Conservation (phyloP, 495 filamentous ascomycete genomes). For the Articulospora tetracladia region DNA sequence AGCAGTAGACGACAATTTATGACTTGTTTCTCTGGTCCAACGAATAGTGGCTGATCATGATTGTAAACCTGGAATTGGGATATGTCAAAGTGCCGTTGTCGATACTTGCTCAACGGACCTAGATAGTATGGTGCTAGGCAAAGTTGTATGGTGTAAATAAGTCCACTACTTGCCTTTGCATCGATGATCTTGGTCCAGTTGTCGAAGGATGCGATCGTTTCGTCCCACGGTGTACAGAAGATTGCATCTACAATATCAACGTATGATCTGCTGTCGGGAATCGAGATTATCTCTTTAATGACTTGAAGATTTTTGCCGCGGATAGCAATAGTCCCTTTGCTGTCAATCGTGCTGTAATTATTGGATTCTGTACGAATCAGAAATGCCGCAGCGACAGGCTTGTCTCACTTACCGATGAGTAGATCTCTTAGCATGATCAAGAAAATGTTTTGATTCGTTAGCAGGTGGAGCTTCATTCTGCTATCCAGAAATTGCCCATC, state of each 20-base stretch:
- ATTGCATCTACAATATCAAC: slow-evolving; percentile 21
- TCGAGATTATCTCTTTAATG: slow-evolving; percentile 7
- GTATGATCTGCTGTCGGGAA: neutral
- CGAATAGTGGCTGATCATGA: slow-evolving; percentile 15
- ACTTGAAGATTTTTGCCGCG: slow-evolving; percentile 10
- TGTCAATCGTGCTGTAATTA: neutral
- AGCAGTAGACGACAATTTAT: slow-evolving; percentile 19
- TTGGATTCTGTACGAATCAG: slow-evolving; percentile 12
- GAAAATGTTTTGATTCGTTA: neutral
- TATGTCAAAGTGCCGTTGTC: slow-evolving; percentile 18
- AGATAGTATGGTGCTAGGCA: slow-evolving; percentile 16
- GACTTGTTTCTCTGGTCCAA: slow-evolving; percentile 8
- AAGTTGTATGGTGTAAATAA: slow-evolving; percentile 16
- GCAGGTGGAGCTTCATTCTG: neutral
- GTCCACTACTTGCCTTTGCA: neutral
- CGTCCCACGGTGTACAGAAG: slow-evolving; percentile 14
- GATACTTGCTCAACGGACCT: neutral
- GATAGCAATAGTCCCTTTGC: neutral
- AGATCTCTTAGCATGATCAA: slow-evolving; percentile 9
- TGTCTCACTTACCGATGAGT: slow-evolving; percentile 11
- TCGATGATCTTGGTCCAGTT: neutral
- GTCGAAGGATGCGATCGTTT: neutral
- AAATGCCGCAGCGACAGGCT: neutral
- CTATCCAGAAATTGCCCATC: neutral
- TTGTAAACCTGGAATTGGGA: slow-evolving; percentile 19